Evolutionary conservation across 306 rosid genomes (phyloP), one percentile per base, ranked within the genome.

Genomic region (Echinosophora koreensis): DNA sequence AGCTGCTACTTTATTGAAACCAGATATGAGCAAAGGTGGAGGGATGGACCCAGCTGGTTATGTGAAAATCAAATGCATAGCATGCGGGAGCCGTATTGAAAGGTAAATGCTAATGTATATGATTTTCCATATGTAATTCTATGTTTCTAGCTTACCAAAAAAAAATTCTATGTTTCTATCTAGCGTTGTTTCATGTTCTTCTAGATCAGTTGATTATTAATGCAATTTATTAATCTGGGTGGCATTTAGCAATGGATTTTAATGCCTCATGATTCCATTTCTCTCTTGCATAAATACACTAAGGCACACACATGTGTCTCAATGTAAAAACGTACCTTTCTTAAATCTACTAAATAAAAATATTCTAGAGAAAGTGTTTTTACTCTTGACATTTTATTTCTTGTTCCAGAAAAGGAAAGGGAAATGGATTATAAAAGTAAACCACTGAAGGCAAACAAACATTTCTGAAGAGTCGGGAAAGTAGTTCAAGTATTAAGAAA

Each of bases 31-130:
- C 87, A 88, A 79, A 73, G 81, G 99, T 63, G 99, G 98, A 54
- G 93, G 96, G 61, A 96, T 96, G 99, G 98, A 96, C 84, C 99
- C 96, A 12, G 92, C 93, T 82, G 99, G 97, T 69, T 88, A 92
- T 74, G 97, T 89, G 55, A 96, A 96, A 88, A 88, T 96, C 69
- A 96, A 96, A 87, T 89, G 98, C 86, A 77, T 96, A 82, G 96
- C 94, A 76, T 87, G 96, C 41, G 99, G 99, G 76, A 76, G 65
- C 68, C 90, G 89, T 54, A 39, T 42, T 69, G 90, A 92, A 34
- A 91, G 98, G 98, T 92, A 88, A 80, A 61, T 84, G 32, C 58
- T 18, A 67, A 17, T 65, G 42, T 58, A 56, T 41, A 71, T 46
- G 37, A 42, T 55, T 74, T 47, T 54, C 16, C 62, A 57, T 16